Evolutionary conservation across 257 asterid species (phyloP), one percentile per base, ranked within the genome.

Genomic region (Scutellaria barbata): DNA sequence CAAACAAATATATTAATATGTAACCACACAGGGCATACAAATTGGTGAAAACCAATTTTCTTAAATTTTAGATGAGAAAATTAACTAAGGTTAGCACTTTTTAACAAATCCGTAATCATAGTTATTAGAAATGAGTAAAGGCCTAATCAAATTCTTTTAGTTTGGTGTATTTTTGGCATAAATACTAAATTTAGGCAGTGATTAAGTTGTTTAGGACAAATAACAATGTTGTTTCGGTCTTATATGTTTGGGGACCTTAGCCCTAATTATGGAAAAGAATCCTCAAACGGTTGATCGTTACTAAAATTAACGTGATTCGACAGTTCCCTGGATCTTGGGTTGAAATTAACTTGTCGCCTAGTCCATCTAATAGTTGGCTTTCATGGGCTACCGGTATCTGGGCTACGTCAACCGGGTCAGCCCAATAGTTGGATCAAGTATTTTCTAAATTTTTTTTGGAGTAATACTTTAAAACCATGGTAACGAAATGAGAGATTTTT

Each of bases 41-140:
- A n/a, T n/a, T n/a, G n/a, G n/a, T n/a, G n/a, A n/a, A n/a, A n/a
- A n/a, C n/a, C n/a, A n/a, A n/a, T n/a, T 30, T 30, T 30, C 35
- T 2, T 5, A 30, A 30, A 30, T 30, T 30, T 30, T 30, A 30
- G 35, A 3, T 30, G 0, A 4, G 3, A 30, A 30, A 30, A 30
- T 30, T 63, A 70, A 54, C 63, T 76, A 71, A 10, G 10, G 5
- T 42, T 7, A 42, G 46, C 46, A 30, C 35, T 30, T 30, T 30
- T 4, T 17, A 52, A 5, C 8, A 52, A 16, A 17, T 17, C 25
- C 8, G 14, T 12, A 10, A 3, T 46, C 13, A n/a, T 47, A 11
- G 53, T 14, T 4, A 50, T 50, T 5, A 25, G 22, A 50, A 14
- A 25, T 50, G 22, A 1, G 22, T 13, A 47, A 47, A 50, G 22